phyloP scores from a whole-genome alignment of 176 grass and related monocot species.

The Aegilops bicornis region DNA sequence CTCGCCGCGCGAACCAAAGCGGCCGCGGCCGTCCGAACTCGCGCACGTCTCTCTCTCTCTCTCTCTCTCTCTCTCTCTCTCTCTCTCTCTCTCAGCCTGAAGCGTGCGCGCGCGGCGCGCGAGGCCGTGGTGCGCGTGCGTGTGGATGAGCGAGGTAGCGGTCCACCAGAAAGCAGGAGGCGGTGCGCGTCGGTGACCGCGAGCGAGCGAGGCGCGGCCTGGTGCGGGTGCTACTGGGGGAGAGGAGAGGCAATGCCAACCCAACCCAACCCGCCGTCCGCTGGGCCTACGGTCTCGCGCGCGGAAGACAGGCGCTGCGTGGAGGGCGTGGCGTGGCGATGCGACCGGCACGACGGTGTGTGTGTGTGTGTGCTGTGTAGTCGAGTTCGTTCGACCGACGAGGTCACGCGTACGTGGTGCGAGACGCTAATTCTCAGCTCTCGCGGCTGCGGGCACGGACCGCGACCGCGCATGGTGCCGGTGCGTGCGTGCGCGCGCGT shows the following conservation, averaged over 20 bases:
- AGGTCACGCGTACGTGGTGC: no score
- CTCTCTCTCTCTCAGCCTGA: no score
- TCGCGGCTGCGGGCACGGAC: no score
- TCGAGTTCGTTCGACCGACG: no score
- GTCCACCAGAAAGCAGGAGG: background rate
- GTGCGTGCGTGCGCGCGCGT: background rate
- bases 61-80: no score
- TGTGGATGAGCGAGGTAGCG: background rate
- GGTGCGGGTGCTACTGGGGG: slow-evolving; percentile 1
- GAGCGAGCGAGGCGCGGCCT: background rate
- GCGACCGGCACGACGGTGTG: no score
- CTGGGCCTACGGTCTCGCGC: background rate
- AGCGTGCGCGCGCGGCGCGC: background rate
- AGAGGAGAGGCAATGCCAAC: background rate
- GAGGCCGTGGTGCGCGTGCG: background rate
- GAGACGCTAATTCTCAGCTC: no score
- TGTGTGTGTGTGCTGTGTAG: no score
- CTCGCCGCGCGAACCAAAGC: background rate
- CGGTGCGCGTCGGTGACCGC: background rate
- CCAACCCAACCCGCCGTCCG: background rate
- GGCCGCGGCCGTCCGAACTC: background rate
- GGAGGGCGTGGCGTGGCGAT: no score
- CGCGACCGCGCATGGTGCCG: background rate
- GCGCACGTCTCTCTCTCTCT: background rate
- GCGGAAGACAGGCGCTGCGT: no score